Evolutionary conservation across 2,329 filamentous ascomycete species (phyloP), one percentile per base, ranked within the genome.

Genomic region (Uncinocarpus reesii): DNA sequence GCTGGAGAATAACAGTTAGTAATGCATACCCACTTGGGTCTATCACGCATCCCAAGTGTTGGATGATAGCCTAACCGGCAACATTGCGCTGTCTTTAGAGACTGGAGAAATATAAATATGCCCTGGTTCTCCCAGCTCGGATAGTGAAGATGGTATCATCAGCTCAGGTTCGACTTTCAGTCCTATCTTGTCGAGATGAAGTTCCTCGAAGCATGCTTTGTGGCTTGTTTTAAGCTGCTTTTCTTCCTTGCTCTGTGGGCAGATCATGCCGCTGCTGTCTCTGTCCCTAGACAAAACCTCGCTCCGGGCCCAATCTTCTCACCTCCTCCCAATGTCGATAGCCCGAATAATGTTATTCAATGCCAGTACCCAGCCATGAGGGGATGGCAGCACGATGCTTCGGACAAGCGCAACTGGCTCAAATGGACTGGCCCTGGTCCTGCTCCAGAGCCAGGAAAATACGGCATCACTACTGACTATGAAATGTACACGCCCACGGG

Each of bases 401-500:
- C 43, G 15, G 28, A 50, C 28, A 50, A 48, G 23, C 48, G 47
- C 18, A 47, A 52, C 13, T 52, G 51, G 51, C 34, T 52, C 24
- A 40, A 48, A 26, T 52, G 48, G 40, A 32, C 36, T 24, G 47
- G 47, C 7, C 21, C 37, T 10, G 43, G 45, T 2, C 36, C 45
- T 23, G 29, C 46, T 2, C 46, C 46, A 3, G 46, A 48, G n/a
- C 47, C 47, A 8, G 34, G 26, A 16, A 38, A 52, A 15, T 52
- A 52, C 31, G 45, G 42, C 28, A 47, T 50, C n/a, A 26, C 41
- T n/a, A 52, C 51, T 16, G 48, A 52, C 18, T 50, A 52, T 40
- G 51, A 52, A 35, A 50, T 44, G 35, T 50, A 50, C 36, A 42
- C 48, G 6, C 51, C 51, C 10, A 48, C 47, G 20, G 51, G 51